Conservation (phyloP, 805 yeast genomes). For the Ogataea ramenticola region DNA sequence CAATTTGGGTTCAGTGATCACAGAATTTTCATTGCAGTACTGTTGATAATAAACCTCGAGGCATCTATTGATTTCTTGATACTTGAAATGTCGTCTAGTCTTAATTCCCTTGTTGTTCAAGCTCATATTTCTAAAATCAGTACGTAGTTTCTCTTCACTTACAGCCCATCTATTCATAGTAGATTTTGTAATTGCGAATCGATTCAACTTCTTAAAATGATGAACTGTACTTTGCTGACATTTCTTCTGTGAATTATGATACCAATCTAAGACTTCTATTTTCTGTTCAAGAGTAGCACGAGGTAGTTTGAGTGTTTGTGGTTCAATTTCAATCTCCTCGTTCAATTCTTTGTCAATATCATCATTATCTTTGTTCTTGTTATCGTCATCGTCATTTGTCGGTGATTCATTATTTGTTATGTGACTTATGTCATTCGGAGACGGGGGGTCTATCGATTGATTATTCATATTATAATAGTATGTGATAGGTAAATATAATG, state of each 20-base stretch:
- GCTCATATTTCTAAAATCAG: constrained; percentile 19
- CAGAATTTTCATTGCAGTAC: constrained; percentile 20
- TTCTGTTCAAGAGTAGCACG: constrained; percentile 32
- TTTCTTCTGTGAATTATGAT: constrained; percentile 20
- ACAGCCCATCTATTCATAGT: constrained; percentile 33
- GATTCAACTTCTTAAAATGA: constrained; percentile 22
- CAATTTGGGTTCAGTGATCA: constrained; percentile 23
- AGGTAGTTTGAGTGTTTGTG: constrained; percentile 14
- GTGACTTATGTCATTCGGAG: no score
- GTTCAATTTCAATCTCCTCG: no score
- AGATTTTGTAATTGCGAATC: constrained; percentile 31
- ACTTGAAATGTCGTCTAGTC: constrained; percentile 25
- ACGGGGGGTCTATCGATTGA: no score
- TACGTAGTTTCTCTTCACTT: constrained; percentile 24
- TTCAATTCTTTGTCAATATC: no score
- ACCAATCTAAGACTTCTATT: constrained; percentile 30
- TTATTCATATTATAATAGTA: no score
- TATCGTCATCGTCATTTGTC: not conserved
- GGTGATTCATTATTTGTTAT: no score
- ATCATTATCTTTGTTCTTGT: not conserved
- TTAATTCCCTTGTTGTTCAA: constrained; percentile 21
- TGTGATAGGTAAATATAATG: no score
- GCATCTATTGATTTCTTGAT: constrained; percentile 28
- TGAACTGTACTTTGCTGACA: constrained; percentile 29
- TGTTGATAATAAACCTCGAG: constrained; percentile 31